Evolutionary conservation across 345 rosid species (phyloP).

Genomic region (Adansonia digitata): DNA sequence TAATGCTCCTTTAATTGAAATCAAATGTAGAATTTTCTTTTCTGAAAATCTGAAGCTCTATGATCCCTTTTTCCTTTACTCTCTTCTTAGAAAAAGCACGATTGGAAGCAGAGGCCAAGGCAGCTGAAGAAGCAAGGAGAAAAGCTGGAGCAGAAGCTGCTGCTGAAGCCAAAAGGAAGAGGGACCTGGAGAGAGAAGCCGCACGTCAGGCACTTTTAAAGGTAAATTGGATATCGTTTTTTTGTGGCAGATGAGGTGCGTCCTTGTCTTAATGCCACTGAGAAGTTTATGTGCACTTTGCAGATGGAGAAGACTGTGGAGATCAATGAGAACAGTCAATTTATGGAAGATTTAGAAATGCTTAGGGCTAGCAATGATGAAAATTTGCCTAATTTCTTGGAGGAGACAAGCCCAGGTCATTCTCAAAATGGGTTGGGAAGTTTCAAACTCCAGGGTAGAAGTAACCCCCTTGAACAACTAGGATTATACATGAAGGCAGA

Average conservation of each 20-base stretch:
- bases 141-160: constrained; percentile 76
- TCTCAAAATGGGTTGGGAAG: constrained; percentile 51
- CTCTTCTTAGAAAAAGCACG: constrained; percentile 61
- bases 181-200: constrained; percentile 85
- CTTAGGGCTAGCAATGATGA: constrained; percentile 37
- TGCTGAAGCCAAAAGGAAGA: constrained; percentile 65
- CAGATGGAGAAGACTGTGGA: constrained; percentile 97
- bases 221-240: constrained; percentile 29
- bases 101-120: constrained; percentile 77
- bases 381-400: constrained; percentile 40
- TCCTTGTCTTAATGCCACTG: background rate
- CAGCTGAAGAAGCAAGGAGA: constrained; percentile 73
- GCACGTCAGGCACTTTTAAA: constrained; percentile 76
- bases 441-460: constrained; percentile 61
- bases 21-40: constrained; percentile 8
- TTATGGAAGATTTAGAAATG: constrained; percentile 85
- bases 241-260: background rate
- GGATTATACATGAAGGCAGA: constrained; percentile 76
- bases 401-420: constrained; percentile 41
- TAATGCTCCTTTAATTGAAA: background rate
- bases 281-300: constrained; percentile 15
- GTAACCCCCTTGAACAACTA: constrained; percentile 71
- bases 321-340: constrained; percentile 68
- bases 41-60: background rate
- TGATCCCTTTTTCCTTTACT: background rate